Percentiles rank a stretch among this genome's conserved stretches.
Conservation (phyloP, 2,329 filamentous ascomycete species). For the Fusarium poae region DNA sequence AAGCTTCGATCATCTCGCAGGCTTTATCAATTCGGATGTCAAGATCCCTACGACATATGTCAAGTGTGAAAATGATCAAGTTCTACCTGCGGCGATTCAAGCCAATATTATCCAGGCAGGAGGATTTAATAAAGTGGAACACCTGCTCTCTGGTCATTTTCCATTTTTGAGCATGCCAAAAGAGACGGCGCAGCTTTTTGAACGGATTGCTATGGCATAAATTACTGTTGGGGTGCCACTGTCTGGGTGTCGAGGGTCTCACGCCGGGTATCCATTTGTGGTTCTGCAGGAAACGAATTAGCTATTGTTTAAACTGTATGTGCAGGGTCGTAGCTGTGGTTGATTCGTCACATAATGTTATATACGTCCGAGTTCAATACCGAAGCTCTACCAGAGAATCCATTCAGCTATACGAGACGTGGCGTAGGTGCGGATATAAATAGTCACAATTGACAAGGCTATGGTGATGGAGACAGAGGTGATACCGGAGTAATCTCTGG, state of each 20-base stretch:
- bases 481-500: fast-evolving
- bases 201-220: neutral
- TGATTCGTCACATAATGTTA: too few species aligned
- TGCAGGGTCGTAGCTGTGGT: too few species aligned
- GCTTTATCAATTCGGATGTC: slow-evolving; percentile 9
- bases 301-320: too few species aligned
- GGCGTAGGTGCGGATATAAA: too few species aligned
- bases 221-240: neutral
- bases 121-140: neutral
- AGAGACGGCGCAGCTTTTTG: neutral
- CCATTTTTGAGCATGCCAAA: slow-evolving; percentile 4
- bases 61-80: neutral
- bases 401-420: too few species aligned
- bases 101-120: neutral
- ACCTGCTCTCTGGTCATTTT: neutral
- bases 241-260: too few species aligned
- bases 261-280: too few species aligned
- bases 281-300: too few species aligned
- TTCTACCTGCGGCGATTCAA: fast-evolving
- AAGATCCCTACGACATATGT: neutral
- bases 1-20: neutral
- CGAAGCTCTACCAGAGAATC: too few species aligned
- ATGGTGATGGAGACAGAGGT: too few species aligned
- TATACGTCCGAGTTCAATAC: too few species aligned
- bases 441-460: too few species aligned